Evolutionary conservation across 805 yeast species (phyloP).

Genomic region (Scheffersomyces coipomensis): DNA sequence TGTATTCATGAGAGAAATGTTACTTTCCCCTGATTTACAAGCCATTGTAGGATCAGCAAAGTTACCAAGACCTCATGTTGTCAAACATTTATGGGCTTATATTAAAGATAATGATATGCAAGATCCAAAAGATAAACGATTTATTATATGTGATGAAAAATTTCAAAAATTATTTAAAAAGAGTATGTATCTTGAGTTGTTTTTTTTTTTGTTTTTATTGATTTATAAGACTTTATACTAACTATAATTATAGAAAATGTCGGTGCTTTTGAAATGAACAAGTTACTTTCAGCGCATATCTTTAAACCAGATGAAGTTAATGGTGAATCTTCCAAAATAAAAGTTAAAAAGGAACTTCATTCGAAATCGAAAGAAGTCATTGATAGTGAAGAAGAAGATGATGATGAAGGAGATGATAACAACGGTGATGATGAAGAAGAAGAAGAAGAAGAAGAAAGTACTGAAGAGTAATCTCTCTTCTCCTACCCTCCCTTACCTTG

Average conservation of each 20-base stretch:
- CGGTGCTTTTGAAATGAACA: constrained; percentile 59
- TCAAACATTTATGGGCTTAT: constrained; percentile 67
- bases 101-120: constrained; percentile 63
- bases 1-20: constrained; percentile 42
- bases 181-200: constrained; percentile 34
- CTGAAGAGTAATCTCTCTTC: no score
- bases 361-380: constrained; percentile 3
- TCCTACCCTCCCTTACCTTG: no score
- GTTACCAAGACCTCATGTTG: constrained; percentile 68
- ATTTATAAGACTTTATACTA: background rate
- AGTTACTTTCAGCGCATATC: constrained; percentile 52
- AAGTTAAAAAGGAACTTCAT: background rate
- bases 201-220: no score
- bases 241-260: constrained; percentile 25
- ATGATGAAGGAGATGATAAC: constrained; percentile 7
- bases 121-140: constrained; percentile 63
- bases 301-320: constrained; percentile 30
- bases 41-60: constrained; percentile 42
- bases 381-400: constrained; percentile 4
- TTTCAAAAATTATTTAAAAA: constrained; percentile 59
- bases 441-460: background rate
- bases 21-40: constrained; percentile 51
- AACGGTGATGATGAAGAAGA: constrained; percentile 8
- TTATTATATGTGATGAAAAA: constrained; percentile 61
- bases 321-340: background rate